Percentiles rank a stretch among this genome's conserved stretches.
phyloP scores from a whole-genome alignment of 164 flowering plant genomes.

The Magnolia changhungtana region DNA sequence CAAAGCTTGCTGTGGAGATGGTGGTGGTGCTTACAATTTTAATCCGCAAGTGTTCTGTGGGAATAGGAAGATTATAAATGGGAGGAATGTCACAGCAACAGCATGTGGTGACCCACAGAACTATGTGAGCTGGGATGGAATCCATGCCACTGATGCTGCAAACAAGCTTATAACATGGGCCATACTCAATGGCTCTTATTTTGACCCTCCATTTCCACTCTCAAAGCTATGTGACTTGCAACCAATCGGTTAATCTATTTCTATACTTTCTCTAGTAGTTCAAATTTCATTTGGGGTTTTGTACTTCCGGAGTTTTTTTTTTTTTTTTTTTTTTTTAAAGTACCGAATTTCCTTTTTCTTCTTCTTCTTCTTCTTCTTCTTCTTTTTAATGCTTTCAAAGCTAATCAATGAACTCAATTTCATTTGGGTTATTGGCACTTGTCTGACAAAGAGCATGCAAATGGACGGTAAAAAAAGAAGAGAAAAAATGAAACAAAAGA shows the following conservation, averaged over 20 bases:
- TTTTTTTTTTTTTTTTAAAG: no score
- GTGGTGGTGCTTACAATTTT: slow-evolving; percentile 67
- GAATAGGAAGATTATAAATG: slow-evolving; percentile 44
- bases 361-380: no score
- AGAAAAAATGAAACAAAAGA: no score
- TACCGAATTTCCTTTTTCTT: no score
- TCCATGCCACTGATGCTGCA: slow-evolving; percentile 87
- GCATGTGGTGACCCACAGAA: slow-evolving; percentile 70
- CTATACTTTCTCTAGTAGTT: background rate
- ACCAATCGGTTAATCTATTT: slow-evolving; percentile 38
- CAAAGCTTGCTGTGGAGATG: slow-evolving; percentile 82
- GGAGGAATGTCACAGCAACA: slow-evolving; percentile 39
- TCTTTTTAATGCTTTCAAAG: no score
- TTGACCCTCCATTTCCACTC: slow-evolving; percentile 64
- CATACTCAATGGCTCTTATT: slow-evolving; percentile 58
- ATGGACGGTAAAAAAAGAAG: no score
- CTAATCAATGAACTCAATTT: no score
- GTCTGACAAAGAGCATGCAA: no score
- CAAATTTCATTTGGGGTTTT: background rate
- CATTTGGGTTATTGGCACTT: no score
- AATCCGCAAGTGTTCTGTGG: slow-evolving; percentile 64
- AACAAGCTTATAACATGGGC: slow-evolving; percentile 53
- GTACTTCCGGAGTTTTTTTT: background rate
- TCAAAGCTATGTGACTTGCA: slow-evolving; percentile 54
- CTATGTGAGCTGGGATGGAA: slow-evolving; percentile 95